A percentile compares a stretch with the other conserved stretches of the same genome.
These are phyloP conservation scores for Kurtzmaniella fragi DNA, from an alignment of 805 yeast species.

Conservation along the genomic window DNA sequence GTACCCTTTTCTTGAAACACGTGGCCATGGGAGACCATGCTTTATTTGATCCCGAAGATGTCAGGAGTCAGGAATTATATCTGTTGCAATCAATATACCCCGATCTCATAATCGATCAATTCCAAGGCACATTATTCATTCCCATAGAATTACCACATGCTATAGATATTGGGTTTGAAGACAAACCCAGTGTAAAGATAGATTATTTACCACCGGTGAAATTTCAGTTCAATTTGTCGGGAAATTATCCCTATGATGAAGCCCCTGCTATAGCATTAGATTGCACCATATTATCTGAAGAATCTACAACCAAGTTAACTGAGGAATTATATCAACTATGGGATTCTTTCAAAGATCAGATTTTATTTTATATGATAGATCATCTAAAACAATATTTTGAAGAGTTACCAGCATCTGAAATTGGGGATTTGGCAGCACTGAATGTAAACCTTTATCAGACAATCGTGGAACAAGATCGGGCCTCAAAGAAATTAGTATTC, in stretches of 20 bases:
- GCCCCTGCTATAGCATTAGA: conserved; percentile 22
- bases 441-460: conserved; percentile 6
- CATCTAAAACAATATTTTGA: conserved; percentile 20
- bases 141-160: conserved; percentile 17
- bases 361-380: conserved; percentile 42
- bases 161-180: conserved; percentile 3
- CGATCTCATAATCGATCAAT: conserved; percentile 17
- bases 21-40: too few relatives aligned
- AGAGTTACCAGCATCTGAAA: conserved; percentile 6
- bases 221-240: conserved; percentile 25
- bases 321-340: conserved; percentile 23
- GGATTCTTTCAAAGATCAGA: conserved; percentile 29
- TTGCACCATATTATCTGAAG: conserved; percentile 24
- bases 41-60: conserved; percentile 12
- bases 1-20: too few relatives aligned
- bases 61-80: conserved; percentile 33
- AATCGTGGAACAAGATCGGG: conserved; percentile 8
- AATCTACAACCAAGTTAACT: conserved; percentile 10
- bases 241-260: conserved; percentile 26
- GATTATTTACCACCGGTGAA: conserved; percentile 25
- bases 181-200: conserved; percentile 7
- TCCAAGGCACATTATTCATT: conserved; percentile 21
- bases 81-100: conserved; percentile 39
- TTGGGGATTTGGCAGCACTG: conserved; percentile 4
- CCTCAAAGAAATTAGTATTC: conserved; percentile 27